Percentiles rank a stretch among this genome's conserved stretches.
phyloP scores from a whole-genome alignment of 2,329 filamentous ascomycete species.

The Alternaria infectoria region DNA sequence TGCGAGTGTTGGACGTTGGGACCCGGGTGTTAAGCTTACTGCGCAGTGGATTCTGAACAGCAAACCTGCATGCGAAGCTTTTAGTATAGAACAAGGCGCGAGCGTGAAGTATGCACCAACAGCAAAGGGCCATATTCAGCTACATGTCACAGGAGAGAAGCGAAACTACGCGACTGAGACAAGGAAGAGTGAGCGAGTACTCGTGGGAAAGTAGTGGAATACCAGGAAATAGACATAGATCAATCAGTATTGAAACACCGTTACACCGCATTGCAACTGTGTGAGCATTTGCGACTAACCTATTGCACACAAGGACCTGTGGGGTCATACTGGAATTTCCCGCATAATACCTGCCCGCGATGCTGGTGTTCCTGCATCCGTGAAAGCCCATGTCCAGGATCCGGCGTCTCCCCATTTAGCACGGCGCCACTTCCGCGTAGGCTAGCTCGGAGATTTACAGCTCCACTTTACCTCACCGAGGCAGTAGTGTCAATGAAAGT shows the following conservation, averaged over 20 bases:
- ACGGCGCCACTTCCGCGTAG: conserved; percentile 1
- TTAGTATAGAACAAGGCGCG: conserved; percentile 31
- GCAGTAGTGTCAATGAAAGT: not conserved
- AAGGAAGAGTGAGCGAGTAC: conserved; percentile 24
- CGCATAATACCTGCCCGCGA: not conserved
- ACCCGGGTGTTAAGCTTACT: conserved; percentile 44
- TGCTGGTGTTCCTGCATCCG: not conserved
- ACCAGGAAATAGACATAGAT: not conserved
- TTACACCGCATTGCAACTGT: not conserved
- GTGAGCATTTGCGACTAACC: not conserved
- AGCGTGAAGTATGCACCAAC: conserved; percentile 19
- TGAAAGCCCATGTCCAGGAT: not conserved
- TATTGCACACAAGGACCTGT: not conserved
- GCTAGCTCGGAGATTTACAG: not conserved
- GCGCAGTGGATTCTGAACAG: conserved; percentile 45
- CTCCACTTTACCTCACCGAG: not conserved
- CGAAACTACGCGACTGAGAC: conserved; percentile 30
- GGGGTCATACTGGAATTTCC: not conserved
- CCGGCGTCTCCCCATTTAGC: not conserved
- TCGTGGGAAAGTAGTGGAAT: not conserved
- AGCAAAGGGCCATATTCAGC: conserved; percentile 16
- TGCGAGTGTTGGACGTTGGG: conserved; percentile 44
- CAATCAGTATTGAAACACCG: not conserved
- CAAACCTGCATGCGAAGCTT: conserved; percentile 24
- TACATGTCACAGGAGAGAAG: conserved; percentile 28